Evolutionary conservation across 768 basidiomycete genomes (phyloP), one percentile per base, ranked within the genome.

Genomic region (Exidia glandulosa): DNA sequence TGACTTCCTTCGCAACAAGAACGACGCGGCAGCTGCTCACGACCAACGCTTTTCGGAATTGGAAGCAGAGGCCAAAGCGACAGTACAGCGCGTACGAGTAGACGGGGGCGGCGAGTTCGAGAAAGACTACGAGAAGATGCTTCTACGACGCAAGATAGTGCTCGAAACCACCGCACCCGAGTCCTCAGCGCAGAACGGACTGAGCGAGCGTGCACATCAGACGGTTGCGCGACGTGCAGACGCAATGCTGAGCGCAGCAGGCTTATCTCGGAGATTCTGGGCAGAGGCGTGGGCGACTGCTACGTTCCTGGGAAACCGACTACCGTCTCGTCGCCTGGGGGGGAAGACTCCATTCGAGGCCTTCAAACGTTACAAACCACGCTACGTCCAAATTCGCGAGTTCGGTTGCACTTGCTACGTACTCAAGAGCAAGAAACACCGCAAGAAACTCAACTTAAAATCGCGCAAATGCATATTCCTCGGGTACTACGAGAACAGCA

Each of bases 401-500:
- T 37, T 37, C 36, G 36, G 36, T 19, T 37, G 36, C 19, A 37
- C 36, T 12, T 37, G 36, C 36, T 37, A 37, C 36, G 36, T 37
- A 10, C 36, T 37, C 36, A 37, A 37, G 19, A 19, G 36, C 10
- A 37, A 37, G 36, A 37, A 37, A 19, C 10, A 37, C 10, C 36
- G 36, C 36, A 37, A 37, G 36, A 37, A 37, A 19, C 36, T 37
- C 36, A 37, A 37, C 36, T 10, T 12, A 19, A 37, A 37, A 19
- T 63, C 64, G 3, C 12, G 57, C 4, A 61, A 59, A 25, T 66
- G 62, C 60, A 63, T 54, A 0, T 63, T 65, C 59, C 32, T 67
- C 23, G 64, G 67, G 2, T 61, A 58, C 33, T 59, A 48, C 0
- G 27, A 59, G 14, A 45, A 64, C 25, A 32, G 52, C 3, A 61